phyloP scores from a whole-genome alignment of 2,329 filamentous ascomycete genomes.

The Orbilia brochopaga region DNA sequence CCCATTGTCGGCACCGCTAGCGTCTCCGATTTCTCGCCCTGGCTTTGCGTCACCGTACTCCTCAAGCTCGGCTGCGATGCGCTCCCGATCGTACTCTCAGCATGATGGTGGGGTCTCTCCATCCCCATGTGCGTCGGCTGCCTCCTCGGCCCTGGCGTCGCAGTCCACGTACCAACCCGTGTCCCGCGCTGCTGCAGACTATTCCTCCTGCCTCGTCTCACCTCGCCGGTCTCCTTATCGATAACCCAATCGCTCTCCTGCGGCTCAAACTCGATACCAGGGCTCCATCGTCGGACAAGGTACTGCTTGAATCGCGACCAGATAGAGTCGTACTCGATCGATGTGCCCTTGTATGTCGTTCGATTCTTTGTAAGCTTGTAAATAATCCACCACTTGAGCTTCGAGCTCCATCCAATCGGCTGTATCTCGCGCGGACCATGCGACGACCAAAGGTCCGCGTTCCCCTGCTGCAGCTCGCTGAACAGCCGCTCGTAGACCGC shows the following conservation, averaged over 20 bases:
- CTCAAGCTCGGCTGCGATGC: constrained; percentile 21
- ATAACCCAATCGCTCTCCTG: constrained; percentile 32
- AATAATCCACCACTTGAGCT: constrained; percentile 62
- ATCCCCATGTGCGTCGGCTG: not conserved
- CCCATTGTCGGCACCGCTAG: constrained; percentile 8
- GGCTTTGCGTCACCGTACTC: constrained; percentile 7
- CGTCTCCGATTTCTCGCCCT: constrained; percentile 32
- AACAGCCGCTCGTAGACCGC: constrained; percentile 64
- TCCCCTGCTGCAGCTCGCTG: constrained; percentile 60
- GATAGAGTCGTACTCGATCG: constrained; percentile 58
- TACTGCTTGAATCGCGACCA: constrained; percentile 53
- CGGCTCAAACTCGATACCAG: constrained; percentile 28
- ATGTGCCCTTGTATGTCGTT: constrained; percentile 49
- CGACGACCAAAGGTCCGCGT: constrained; percentile 62
- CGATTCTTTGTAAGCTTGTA: constrained; percentile 59
- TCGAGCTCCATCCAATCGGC: constrained; percentile 58
- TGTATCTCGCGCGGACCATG: constrained; percentile 60
- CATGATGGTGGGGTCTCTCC: constrained; percentile 1
- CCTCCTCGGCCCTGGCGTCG: constrained; percentile 8
- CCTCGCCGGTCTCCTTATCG: constrained; percentile 36
- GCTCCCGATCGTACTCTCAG: constrained; percentile 13
- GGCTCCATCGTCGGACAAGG: constrained; percentile 51
- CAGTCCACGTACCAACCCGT: not conserved
- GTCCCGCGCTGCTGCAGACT: constrained; percentile 19
- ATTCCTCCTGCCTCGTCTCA: constrained; percentile 30